phyloP scores from a whole-genome alignment of 768 basidiomycete species.

The Psilocybe cubensis region DNA sequence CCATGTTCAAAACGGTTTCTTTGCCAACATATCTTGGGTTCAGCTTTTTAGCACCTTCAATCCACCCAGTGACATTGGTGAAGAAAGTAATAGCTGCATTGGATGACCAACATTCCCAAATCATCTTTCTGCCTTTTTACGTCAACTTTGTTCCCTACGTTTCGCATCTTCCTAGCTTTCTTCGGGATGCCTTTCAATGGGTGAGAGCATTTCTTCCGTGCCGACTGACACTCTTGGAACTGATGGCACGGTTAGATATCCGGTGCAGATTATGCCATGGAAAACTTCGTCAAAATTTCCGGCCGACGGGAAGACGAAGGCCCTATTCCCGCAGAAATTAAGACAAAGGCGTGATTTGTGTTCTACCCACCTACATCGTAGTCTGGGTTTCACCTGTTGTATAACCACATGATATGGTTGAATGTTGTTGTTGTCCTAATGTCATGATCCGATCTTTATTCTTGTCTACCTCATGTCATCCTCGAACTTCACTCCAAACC shows the following conservation, averaged over 20 bases:
- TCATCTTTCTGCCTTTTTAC: constrained; percentile 76
- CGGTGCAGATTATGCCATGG: constrained; percentile 74
- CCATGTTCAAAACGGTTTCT: constrained; percentile 68
- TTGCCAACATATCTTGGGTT: constrained; percentile 54
- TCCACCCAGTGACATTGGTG: constrained; percentile 75
- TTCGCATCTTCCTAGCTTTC: constrained; percentile 67
- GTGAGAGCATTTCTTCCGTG: constrained; percentile 39
- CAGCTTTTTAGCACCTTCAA: constrained; percentile 77
- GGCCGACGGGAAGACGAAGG: constrained; percentile 62
- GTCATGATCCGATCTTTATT: neutral
- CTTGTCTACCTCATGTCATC: neutral
- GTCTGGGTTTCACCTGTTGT: constrained; percentile 15
- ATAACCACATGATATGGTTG: constrained; percentile 6
- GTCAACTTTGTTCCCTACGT: constrained; percentile 61
- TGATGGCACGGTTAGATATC: constrained; percentile 47
- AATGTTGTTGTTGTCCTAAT: constrained; percentile 1
- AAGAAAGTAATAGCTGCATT: constrained; percentile 82
- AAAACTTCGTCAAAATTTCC: constrained; percentile 65
- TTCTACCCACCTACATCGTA: neutral
- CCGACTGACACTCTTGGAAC: constrained; percentile 1
- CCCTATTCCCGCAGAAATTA: constrained; percentile 14
- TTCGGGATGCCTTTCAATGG: constrained; percentile 78
- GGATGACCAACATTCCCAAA: constrained; percentile 78
- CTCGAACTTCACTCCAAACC: neutral
- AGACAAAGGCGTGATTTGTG: constrained; percentile 21